These are phyloP conservation scores for Xylariaceae sp. DNA, from an alignment of 2,329 filamentous ascomycete species.

Conservation along the genomic window DNA sequence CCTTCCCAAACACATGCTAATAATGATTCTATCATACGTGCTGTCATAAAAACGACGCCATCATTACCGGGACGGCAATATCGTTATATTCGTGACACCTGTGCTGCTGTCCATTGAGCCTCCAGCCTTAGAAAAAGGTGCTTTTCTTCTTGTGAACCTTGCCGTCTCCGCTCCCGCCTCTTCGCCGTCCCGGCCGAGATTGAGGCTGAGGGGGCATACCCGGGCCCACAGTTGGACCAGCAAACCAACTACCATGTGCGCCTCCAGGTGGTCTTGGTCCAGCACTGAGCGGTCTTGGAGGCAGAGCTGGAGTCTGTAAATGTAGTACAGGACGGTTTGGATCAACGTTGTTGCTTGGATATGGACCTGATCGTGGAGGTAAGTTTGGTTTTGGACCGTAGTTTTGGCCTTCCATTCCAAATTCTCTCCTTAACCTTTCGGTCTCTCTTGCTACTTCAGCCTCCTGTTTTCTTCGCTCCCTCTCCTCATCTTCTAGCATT, in stretches of 20 bases:
- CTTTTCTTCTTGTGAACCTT: constrained; percentile 56
- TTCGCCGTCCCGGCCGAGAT: constrained; percentile 47
- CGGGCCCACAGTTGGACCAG: constrained; percentile 25
- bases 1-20: neutral
- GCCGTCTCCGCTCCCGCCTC: constrained; percentile 42
- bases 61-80: neutral
- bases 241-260: constrained; percentile 41
- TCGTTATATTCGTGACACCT: no score
- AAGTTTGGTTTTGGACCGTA: constrained; percentile 40
- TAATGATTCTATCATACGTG: neutral
- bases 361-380: constrained; percentile 42
- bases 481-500: constrained; percentile 71
- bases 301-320: constrained; percentile 42
- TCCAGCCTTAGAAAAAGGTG: constrained; percentile 54
- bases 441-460: constrained; percentile 79
- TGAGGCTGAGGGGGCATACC: constrained; percentile 40
- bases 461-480: constrained; percentile 60
- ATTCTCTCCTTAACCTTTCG: constrained; percentile 73
- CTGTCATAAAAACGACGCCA: no score
- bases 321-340: constrained; percentile 31
- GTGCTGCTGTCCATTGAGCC: no score
- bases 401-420: constrained; percentile 63
- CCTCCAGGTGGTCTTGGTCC: constrained; percentile 44
- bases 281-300: constrained; percentile 55
- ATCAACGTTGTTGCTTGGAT: constrained; percentile 11